A percentile compares a stretch with the other conserved stretches of the same genome.
Evolutionary conservation across 1,284 basidiomycete genomes (phyloP).

Genomic region (Rhodotorula sp.): DNA sequence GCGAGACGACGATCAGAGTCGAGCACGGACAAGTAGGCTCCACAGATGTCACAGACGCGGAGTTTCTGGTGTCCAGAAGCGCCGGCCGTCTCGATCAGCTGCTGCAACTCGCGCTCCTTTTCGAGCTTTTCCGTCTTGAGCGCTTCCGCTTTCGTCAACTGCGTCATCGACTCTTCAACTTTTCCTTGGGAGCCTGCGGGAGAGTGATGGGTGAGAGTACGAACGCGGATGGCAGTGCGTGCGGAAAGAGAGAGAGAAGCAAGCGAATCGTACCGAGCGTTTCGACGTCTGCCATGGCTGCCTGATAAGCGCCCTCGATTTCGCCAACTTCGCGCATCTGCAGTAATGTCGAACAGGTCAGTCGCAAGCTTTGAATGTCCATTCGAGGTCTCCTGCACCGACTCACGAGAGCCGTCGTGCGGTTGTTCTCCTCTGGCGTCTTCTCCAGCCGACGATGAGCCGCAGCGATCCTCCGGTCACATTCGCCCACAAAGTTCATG

Average conservation of each 20-base stretch:
- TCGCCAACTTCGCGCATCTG: slow-evolving; percentile 99
- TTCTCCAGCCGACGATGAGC: slow-evolving; percentile 95
- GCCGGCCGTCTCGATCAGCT: slow-evolving; percentile 95
- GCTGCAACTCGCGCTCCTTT: slow-evolving; percentile 95
- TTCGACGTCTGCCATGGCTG: slow-evolving; percentile 97
- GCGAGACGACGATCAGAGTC: slow-evolving; percentile 98
- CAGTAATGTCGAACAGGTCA: not conserved
- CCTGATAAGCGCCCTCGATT: slow-evolving; percentile 97
- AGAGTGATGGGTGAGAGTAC: slow-evolving; percentile 14
- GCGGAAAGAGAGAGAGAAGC: too few relatives aligned
- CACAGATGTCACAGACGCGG: slow-evolving; percentile 98
- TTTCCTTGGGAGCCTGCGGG: slow-evolving; percentile 59
- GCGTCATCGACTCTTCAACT: slow-evolving; percentile 96
- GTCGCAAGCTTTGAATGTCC: not conserved
- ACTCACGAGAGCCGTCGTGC: slow-evolving; percentile 87
- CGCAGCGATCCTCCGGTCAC: slow-evolving; percentile 90
- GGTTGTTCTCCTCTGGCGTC: slow-evolving; percentile 98
- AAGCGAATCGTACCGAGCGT: slow-evolving; percentile 63
- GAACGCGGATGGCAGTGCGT: not conserved
- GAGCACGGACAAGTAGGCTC: slow-evolving; percentile 94
- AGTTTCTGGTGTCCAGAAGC: slow-evolving; percentile 99
- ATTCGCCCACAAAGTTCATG: slow-evolving; percentile 93
- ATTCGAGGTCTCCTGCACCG: not conserved
- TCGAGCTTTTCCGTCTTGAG: slow-evolving; percentile 93
- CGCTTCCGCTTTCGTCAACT: slow-evolving; percentile 95